phyloP scores from a whole-genome alignment of 805 yeast genomes.

The Myxozyma lipomycoides region DNA sequence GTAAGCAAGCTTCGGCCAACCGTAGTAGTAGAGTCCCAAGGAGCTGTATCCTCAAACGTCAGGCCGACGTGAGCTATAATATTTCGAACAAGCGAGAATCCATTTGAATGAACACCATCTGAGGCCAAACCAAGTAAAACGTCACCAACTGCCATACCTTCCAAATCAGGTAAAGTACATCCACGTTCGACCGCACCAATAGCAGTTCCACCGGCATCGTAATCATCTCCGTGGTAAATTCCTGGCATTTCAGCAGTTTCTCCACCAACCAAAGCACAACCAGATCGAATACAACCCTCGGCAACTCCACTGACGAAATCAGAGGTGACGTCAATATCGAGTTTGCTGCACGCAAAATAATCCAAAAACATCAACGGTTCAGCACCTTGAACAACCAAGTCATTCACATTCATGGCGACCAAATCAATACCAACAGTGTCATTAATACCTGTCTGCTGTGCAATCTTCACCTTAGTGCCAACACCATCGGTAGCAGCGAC shows the following conservation, averaged over 20 bases:
- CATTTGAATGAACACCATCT: slow-evolving; percentile 94
- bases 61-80: slow-evolving; percentile 75
- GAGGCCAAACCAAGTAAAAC: slow-evolving; percentile 82
- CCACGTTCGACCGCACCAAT: slow-evolving; percentile 88
- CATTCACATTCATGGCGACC: slow-evolving; percentile 99
- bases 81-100: slow-evolving; percentile 90
- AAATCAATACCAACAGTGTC: slow-evolving; percentile 98
- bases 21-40: slow-evolving; percentile 69
- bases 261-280: slow-evolving; percentile 98
- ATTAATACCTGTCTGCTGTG: slow-evolving; percentile 83
- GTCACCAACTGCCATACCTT: slow-evolving; percentile 71
- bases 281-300: slow-evolving; percentile 89
- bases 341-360: slow-evolving; percentile 91
- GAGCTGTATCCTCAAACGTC: slow-evolving; percentile 70
- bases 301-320: slow-evolving; percentile 94
- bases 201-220: slow-evolving; percentile 97
- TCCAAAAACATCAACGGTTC: slow-evolving; percentile 94
- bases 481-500: slow-evolving; percentile 99
- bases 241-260: slow-evolving; percentile 99
- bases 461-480: slow-evolving; percentile 93
- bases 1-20: slow-evolving; percentile 81
- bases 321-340: slow-evolving; percentile 78
- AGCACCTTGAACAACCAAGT: slow-evolving; percentile 97
- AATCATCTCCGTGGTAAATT: slow-evolving; percentile 90
- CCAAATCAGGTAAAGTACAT: slow-evolving; percentile 66